Conservation (phyloP, 1,284 basidiomycete species). For the Cutaneotrichosporon sp. region DNA sequence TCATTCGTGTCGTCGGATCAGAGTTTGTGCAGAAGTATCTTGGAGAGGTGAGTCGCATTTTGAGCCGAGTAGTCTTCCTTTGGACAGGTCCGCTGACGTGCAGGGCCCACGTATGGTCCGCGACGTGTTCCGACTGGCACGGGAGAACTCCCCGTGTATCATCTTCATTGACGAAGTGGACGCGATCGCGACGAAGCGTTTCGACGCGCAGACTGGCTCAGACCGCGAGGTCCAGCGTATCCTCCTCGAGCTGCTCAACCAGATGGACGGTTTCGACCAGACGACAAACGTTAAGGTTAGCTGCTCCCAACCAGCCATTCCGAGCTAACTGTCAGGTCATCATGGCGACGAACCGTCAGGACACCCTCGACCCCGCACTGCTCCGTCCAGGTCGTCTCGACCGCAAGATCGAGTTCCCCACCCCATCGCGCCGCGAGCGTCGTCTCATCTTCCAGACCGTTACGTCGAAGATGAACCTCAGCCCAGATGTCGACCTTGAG, state of each 20-base stretch:
- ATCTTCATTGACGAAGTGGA: conserved; percentile 99
- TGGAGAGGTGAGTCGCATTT: conserved; percentile 59
- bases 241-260: conserved; percentile 93
- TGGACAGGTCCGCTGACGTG: conserved; percentile 1
- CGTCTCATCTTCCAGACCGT: conserved; percentile 98
- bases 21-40: conserved; percentile 99
- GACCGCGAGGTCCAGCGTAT: conserved; percentile 99
- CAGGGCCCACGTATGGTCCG: conserved; percentile 96
- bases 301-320: conserved; percentile 10
- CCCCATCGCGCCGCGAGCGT: conserved; percentile 89
- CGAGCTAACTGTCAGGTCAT: conserved; percentile 63
- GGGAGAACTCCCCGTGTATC: conserved; percentile 96
- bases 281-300: conserved; percentile 94
- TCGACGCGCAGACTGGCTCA: conserved; percentile 98
- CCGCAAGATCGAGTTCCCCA: conserved; percentile 97
- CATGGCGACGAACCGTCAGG: conserved; percentile 96
- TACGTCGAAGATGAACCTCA: conserved; percentile 95
- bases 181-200: conserved; percentile 98
- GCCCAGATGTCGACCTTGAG: conserved; percentile 96
- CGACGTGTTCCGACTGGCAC: conserved; percentile 94
- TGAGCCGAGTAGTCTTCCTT: conserved; percentile 52
- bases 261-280: conserved; percentile 99
- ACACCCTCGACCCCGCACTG: conserved; percentile 92
- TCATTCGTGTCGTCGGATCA: conserved; percentile 94
- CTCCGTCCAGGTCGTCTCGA: conserved; percentile 96